Conservation (phyloP, 192 early-diverging fungal species). For the Linderina pennispora region DNA sequence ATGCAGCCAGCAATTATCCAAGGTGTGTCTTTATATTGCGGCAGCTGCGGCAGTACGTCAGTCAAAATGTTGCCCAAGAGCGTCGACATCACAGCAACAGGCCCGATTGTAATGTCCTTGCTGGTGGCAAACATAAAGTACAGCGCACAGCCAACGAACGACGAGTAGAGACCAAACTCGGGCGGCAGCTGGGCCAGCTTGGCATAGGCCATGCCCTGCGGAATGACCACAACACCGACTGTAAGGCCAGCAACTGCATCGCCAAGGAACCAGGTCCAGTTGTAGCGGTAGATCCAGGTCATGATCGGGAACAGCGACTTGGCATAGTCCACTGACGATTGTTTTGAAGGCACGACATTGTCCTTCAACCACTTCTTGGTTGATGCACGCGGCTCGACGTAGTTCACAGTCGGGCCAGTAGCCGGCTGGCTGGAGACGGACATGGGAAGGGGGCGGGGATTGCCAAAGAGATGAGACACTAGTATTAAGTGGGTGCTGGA, state of each 20-base stretch:
- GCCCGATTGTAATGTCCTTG: slow-evolving; percentile 68
- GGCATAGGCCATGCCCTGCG: slow-evolving; percentile 69
- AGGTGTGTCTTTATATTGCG: slow-evolving; percentile 50
- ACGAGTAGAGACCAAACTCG: slow-evolving; percentile 71
- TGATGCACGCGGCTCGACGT: slow-evolving; percentile 39
- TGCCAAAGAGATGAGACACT: no score
- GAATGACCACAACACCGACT: slow-evolving; percentile 66
- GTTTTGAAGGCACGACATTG: slow-evolving; percentile 15
- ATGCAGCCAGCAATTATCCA: slow-evolving; percentile 48
- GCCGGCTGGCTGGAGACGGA: no score
- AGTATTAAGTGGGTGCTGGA: no score
- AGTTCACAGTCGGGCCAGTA: no score
- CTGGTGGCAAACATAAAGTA: slow-evolving; percentile 71
- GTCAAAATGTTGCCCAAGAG: slow-evolving; percentile 61
- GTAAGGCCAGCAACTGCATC: slow-evolving; percentile 71
- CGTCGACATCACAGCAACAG: slow-evolving; percentile 73
- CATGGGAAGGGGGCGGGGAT: no score
- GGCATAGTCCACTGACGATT: slow-evolving; percentile 7
- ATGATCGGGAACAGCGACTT: slow-evolving; percentile 44
- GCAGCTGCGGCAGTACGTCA: slow-evolving; percentile 30
- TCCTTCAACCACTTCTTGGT: slow-evolving; percentile 27
- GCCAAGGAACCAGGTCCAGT: slow-evolving; percentile 55
- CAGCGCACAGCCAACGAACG: slow-evolving; percentile 60
- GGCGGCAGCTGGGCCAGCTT: slow-evolving; percentile 68
- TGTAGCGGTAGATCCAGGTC: slow-evolving; percentile 46